Evolutionary conservation across 768 basidiomycete genomes (phyloP), one percentile per base, ranked within the genome.

Genomic region (Psilocybe azurescens): DNA sequence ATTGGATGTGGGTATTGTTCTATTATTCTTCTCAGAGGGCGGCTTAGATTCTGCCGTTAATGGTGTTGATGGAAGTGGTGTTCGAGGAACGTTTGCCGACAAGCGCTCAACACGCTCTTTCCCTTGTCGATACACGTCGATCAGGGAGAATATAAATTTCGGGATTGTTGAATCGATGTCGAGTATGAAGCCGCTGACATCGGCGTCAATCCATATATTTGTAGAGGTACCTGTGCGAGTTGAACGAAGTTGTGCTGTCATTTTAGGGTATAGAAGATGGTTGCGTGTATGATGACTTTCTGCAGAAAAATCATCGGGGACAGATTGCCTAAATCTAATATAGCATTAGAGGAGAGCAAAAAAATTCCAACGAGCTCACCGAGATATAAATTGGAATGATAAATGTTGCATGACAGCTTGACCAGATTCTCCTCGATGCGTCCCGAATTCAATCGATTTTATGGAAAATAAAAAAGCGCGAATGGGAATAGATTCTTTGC

Each of bases 391-490:
- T 74, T 96, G 94, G 72, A 97, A 88, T 11, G 90, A 90, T 62
- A 97, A 82, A 8, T 84, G 82, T 56, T 82, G 79, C 74, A 97
- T 89, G 8, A 78, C 79, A 49, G 90, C 89, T 70, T 89, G 82
- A 5, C 95, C 95, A 18, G 87, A 90, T 70, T 94, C 90, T 29
- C 90, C 92, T 28, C 86, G 86, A 65, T 89, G 83, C 7, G 89
- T 86, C 39, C 78, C 81, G 72, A 97, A 97, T 53, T 80, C 78
- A 57, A 97, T 80, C 0, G 88, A 85, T 61, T 86, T 84, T 58
- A 97, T 86, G 2, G 94, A 91, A 69, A 95, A 90, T 24, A 99
- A 75, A 75, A 99, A 93, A 0, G 96, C 96, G 7, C 88, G 86
- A 33, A 92, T 83, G 33, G 85, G 76, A 8, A 74, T 65, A 16